A percentile compares a stretch with the other conserved stretches of the same genome.
Conservation (phyloP, 2,329 filamentous ascomycete species). For the Ophiostoma perfectum region DNA sequence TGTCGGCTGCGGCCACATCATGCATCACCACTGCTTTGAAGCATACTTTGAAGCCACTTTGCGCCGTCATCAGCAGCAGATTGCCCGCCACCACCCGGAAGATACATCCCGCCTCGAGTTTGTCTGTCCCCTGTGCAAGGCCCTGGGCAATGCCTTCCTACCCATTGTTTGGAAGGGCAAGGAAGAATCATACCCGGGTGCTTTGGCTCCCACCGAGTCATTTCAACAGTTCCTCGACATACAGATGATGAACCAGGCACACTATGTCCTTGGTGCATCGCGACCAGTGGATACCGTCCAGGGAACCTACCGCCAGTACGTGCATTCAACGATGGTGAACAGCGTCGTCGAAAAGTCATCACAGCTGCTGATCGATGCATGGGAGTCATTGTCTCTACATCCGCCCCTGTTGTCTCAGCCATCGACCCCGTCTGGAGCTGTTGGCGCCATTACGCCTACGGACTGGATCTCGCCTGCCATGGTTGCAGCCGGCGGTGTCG, state of each 20-base stretch:
- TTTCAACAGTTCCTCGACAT: slow-evolving; percentile 67
- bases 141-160: slow-evolving; percentile 87
- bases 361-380: slow-evolving; percentile 37
- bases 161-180: slow-evolving; percentile 94
- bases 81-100: slow-evolving; percentile 90
- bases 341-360: slow-evolving; percentile 38
- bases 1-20: slow-evolving; percentile 92
- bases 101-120: slow-evolving; percentile 76
- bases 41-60: slow-evolving; percentile 80
- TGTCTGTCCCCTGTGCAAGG: slow-evolving; percentile 94
- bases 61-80: slow-evolving; percentile 82
- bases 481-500: slow-evolving; percentile 15
- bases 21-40: slow-evolving; percentile 96
- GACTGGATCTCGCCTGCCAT: slow-evolving; percentile 17
- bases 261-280: slow-evolving; percentile 37
- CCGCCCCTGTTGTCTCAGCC: slow-evolving; percentile 14
- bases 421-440: not conserved
- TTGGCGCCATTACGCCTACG: not conserved
- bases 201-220: slow-evolving; percentile 51
- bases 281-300: slow-evolving; percentile 35
- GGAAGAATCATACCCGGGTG: slow-evolving; percentile 73
- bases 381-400: slow-evolving; percentile 34
- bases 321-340: slow-evolving; percentile 36
- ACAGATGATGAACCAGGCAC: slow-evolving; percentile 44
- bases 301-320: slow-evolving; percentile 37